Conservation (phyloP, 768 basidiomycete species). For the Lentinus brumalis region DNA sequence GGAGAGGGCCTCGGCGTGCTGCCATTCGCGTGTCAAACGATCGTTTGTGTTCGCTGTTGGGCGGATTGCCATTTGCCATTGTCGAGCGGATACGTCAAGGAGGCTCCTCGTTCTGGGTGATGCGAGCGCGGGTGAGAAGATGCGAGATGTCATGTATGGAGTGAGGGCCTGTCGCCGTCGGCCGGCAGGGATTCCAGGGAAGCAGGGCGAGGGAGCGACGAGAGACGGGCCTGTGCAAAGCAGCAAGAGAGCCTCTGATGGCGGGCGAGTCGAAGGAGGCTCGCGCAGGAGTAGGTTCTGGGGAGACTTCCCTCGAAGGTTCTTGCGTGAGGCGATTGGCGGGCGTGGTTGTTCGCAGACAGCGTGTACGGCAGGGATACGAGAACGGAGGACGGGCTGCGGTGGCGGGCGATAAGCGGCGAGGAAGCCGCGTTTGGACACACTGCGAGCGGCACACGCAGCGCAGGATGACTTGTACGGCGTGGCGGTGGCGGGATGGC, state of each 20-base stretch:
- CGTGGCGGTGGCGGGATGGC: background rate
- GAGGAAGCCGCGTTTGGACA: background rate
- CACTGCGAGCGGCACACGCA: background rate
- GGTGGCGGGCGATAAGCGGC: background rate
- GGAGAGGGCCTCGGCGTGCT: background rate
- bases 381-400: background rate
- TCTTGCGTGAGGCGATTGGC: background rate
- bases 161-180: too few species aligned
- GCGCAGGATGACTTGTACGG: background rate
- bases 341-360: background rate
- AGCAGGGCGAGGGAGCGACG: too few species aligned
- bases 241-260: background rate
- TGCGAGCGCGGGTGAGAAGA: too few species aligned
- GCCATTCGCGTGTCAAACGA: too few species aligned
- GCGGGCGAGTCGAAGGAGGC: background rate
- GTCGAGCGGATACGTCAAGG: too few species aligned
- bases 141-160: too few species aligned
- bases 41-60: too few species aligned
- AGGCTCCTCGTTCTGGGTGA: too few species aligned
- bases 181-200: too few species aligned
- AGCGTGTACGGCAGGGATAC: background rate
- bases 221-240: background rate
- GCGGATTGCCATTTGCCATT: too few species aligned
- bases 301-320: too few species aligned
- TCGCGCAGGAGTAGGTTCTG: too few species aligned